Base-by-base conservation (phyloP, 2,329 filamentous ascomycete genomes). In the Penicillium hordei region DNA sequence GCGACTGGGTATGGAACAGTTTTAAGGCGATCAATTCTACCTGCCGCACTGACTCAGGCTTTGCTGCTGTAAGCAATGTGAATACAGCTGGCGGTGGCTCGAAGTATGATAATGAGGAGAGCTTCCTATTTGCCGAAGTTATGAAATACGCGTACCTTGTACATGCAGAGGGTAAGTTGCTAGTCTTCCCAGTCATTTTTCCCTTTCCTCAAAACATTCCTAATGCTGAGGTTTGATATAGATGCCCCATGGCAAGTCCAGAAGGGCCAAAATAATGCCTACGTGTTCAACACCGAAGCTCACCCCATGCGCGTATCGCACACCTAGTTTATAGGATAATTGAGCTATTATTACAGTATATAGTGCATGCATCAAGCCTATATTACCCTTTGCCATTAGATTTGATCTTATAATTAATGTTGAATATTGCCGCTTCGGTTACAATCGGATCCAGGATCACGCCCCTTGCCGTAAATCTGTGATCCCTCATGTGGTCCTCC, bases 71-170 rank as follows among this genome's bases (percentile, higher is more conserved):
- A 55, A 71, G 67, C 0, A 74, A 95, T 70, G 89, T 95, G 45
- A 90, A 89, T 64, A 76, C 75, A 3, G 66, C 69, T 4, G 80
- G 79, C 31, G 90, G 89, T 10, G 89, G 89, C 1, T 74, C 76
- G 0, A 85, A 82, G 58, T 73, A 75, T 42, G 85, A 96, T 72
- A 87, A 88, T 71, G 89, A 93, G 80, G 90, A 96, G 76, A 93
- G 89, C 67, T 96, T 94, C 77, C 87, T 89, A 79, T 91, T 95
- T 72, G 91, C 91, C 0, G 91, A 96, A 78, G 89, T 92, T 61
- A 72, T 96, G 73, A 96, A 96, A 81, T 95, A 95, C 72, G 79
- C 83, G 56, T 95, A 90, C 76, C 72, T 95, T 66, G 89, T 90
- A 58, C 85, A 86, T 69, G 81, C 83, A 0, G 66, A 69, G 19